phyloP scores from a whole-genome alignment of 352 stramenopile genomes.

The Peronospora belbahrii region DNA sequence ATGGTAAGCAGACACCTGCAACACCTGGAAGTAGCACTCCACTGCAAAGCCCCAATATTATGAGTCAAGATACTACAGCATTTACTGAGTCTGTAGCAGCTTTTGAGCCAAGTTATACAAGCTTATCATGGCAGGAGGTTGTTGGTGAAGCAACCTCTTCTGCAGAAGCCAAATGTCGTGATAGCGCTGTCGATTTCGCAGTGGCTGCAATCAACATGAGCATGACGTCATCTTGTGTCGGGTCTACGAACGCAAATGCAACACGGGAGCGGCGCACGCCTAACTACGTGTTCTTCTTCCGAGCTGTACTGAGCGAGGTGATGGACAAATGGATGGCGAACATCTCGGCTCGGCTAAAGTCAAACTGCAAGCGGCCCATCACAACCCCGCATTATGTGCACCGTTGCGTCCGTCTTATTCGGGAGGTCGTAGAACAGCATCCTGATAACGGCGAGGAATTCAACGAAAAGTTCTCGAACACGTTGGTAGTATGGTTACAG shows the following conservation, averaged over 20 bases:
- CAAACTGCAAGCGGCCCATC: conserved; percentile 67
- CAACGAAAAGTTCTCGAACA: conserved; percentile 80
- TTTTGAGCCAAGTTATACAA: conserved; percentile 55
- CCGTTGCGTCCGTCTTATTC: conserved; percentile 75
- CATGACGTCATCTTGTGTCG: conserved; percentile 61
- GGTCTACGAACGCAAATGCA: conserved; percentile 65
- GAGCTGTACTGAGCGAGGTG: conserved; percentile 70
- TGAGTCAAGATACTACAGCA: conserved; percentile 24
- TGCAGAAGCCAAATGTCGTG: conserved; percentile 50
- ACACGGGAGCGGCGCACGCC: conserved; percentile 67
- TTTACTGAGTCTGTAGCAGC: conserved; percentile 22
- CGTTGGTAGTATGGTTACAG: conserved; percentile 75
- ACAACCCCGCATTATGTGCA: conserved; percentile 81
- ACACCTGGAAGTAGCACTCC: conserved; percentile 44
- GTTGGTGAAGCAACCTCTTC: conserved; percentile 44
- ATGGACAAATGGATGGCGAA: conserved; percentile 89
- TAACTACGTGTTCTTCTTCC: conserved; percentile 84
- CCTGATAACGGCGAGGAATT: conserved; percentile 79
- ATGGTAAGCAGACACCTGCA: conserved; percentile 31
- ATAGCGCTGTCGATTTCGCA: conserved; percentile 65
- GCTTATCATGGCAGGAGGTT: conserved; percentile 64
- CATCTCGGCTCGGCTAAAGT: conserved; percentile 50
- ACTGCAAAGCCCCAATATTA: conserved; percentile 56
- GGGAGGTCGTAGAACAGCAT: conserved; percentile 78
- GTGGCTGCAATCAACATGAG: conserved; percentile 74